Evolutionary conservation across 768 basidiomycete genomes (phyloP), one percentile per base, ranked within the genome.

Genomic region (Stropharia rugosoannulata): DNA sequence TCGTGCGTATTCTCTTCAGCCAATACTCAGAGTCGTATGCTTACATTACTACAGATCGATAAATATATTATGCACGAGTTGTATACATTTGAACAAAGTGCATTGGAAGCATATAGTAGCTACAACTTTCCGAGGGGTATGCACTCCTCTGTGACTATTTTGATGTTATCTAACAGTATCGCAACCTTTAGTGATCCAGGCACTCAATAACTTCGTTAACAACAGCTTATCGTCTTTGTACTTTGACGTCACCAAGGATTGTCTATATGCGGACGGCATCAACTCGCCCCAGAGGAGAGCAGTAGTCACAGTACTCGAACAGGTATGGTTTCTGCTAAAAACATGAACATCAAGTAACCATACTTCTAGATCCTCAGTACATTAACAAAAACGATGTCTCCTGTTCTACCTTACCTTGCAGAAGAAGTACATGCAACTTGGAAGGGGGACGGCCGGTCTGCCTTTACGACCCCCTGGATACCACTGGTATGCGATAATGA

Each of bases 181-280:
- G 13, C 37, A 35, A 19, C 27, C 15, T 19, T 18, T 5, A 96
- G 93, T 92, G 37, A 79, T 90, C 61, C 84, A 77, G 51, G 75
- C 89, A 8, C 69, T 96, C 11, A 82, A 80, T 38, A 83, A 87
- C 59, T 98, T 97, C 60, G 82, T 86, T 27, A 93, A 93, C 63
- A 79, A 85, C 56, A 91, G 89, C 0, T 78, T 98, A 18, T 98
- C 96, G 0, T 87, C 93, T 0, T 73, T 96, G 32, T 98, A 98
- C 70, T 92, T 98, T 59, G 94, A 95, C 64, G 85, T 91, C 47
- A 90, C 85, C 35, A 97, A 97, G 68, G 96, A 98, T 68, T 80
- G 81, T 43, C 73, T 99, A 9, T 98, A 99, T 65, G 90, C 92
- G 35, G 80, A 90, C 62, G 66, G 73, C 8, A 52, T 71, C 2